Evolutionary conservation across 129 eudicot species (phyloP).

Genomic region (Erigeron canadensis): DNA sequence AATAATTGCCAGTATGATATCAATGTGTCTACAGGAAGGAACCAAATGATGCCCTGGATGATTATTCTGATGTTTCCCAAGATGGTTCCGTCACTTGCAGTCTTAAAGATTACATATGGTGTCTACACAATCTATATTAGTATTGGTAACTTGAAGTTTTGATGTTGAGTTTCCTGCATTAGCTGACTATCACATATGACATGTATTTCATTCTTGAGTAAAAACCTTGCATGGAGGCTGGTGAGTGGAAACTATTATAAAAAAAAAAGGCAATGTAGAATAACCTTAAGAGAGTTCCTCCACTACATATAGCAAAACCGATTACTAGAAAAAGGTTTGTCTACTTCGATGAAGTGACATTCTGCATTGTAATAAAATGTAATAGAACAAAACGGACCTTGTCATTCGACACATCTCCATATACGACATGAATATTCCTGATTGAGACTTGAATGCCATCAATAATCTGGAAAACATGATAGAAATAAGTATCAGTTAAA

Average conservation of each 20-base stretch:
- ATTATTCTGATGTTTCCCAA: background rate
- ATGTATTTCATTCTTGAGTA: background rate
- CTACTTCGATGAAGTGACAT: conserved; percentile 3
- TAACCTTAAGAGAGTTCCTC: background rate
- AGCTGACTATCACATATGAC: conserved; percentile 1
- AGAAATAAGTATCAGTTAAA: conserved; percentile 9
- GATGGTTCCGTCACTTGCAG: background rate
- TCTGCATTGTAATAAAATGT: conserved; percentile 7
- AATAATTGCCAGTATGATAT: background rate
- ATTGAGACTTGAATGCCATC: conserved; percentile 93
- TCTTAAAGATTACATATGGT: background rate
- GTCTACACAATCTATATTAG: background rate
- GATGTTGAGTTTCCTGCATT: no score
- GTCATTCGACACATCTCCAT: conserved; percentile 46
- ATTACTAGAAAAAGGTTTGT: background rate
- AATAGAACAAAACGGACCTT: conserved; percentile 44
- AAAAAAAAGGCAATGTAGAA: no score
- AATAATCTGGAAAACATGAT: conserved; percentile 56
- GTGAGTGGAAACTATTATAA: no score
- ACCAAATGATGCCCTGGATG: background rate
- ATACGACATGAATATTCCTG: conserved; percentile 78
- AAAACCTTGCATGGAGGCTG: conserved; percentile 8
- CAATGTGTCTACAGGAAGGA: background rate
- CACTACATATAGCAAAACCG: background rate
- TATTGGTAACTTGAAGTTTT: no score